Percentiles rank a stretch among this genome's conserved stretches.
These are phyloP conservation scores for Hypoxylon fuscum DNA, from an alignment of 495 filamentous ascomycete genomes.

Conservation along the genomic window DNA sequence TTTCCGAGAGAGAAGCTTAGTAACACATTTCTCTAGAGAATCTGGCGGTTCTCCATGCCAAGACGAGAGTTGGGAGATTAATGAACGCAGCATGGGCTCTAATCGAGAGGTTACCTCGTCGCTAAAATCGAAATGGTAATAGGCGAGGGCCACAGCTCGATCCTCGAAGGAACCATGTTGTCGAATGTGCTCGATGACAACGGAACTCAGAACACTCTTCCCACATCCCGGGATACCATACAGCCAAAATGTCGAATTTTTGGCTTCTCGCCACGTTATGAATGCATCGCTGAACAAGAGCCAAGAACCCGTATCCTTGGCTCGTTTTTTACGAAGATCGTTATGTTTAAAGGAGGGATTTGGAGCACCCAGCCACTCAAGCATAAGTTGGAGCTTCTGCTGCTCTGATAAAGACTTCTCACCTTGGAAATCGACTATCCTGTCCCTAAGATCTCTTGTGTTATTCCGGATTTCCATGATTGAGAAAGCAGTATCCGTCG, in stretches of 20 bases:
- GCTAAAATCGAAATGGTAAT: not conserved
- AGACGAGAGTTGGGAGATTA: not conserved
- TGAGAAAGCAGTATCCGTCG: slow-evolving; percentile 1
- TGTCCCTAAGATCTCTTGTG: not conserved
- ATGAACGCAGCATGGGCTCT: not conserved
- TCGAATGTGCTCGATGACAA: not conserved
- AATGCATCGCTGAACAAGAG: not conserved
- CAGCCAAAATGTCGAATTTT: not conserved
- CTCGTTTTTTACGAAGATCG: not conserved
- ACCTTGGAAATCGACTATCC: not conserved
- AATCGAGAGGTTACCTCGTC: not conserved
- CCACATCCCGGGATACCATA: not conserved
- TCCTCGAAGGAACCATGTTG: not conserved
- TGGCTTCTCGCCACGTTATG: not conserved
- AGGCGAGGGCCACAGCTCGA: not conserved
- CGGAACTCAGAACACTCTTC: not conserved
- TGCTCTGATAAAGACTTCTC: not conserved
- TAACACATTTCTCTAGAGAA: not conserved
- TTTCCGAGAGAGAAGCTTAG: not conserved
- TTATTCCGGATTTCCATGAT: not conserved
- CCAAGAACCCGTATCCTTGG: not conserved
- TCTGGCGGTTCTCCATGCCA: not conserved
- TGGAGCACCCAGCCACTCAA: not conserved
- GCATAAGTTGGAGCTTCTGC: not conserved
- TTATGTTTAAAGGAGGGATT: not conserved